phyloP scores from a whole-genome alignment of 2,329 filamentous ascomycete genomes.

The Neonectria magnoliae region DNA sequence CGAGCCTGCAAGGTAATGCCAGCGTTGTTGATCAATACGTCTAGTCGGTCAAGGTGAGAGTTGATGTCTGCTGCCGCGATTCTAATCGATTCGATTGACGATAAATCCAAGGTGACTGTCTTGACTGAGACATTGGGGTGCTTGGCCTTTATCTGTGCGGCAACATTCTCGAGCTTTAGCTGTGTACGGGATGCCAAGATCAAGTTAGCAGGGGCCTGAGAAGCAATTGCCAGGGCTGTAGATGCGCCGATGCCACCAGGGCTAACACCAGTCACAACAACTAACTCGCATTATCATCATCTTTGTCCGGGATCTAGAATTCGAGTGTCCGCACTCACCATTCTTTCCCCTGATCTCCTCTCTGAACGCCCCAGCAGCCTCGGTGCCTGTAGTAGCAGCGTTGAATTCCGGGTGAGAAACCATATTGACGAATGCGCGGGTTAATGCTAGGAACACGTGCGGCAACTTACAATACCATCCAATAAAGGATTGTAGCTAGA shows the following conservation, averaged over 20 bases:
- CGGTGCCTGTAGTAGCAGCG: slow-evolving; percentile 16
- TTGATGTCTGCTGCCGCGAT: neutral
- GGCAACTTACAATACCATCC: neutral
- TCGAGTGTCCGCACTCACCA: neutral
- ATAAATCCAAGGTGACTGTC: slow-evolving; percentile 14
- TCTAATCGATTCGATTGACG: slow-evolving; percentile 16
- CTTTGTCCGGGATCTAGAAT: neutral
- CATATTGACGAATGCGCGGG: slow-evolving; percentile 3
- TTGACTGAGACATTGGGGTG: slow-evolving; percentile 1
- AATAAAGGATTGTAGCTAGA: neutral
- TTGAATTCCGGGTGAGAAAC: slow-evolving; percentile 20
- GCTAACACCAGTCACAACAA: slow-evolving; percentile 23
- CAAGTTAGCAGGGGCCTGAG: slow-evolving; percentile 10
- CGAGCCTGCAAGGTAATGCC: slow-evolving; percentile 21
- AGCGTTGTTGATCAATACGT: slow-evolving; percentile 30
- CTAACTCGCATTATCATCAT: neutral
- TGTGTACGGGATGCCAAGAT: slow-evolving; percentile 21
- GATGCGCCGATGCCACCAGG: slow-evolving; percentile 18
- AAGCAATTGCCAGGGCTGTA: slow-evolving; percentile 19
- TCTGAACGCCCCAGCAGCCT: slow-evolving; percentile 9
- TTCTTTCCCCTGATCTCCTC: slow-evolving; percentile 13
- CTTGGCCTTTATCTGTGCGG: slow-evolving; percentile 1
- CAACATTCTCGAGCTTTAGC: slow-evolving; percentile 7
- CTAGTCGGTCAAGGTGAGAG: slow-evolving; percentile 3
- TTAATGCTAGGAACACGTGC: neutral